Evolutionary conservation across 2,329 filamentous ascomycete genomes (phyloP), one percentile per base, ranked within the genome.

Genomic region (Aureobasidium mangrovei): DNA sequence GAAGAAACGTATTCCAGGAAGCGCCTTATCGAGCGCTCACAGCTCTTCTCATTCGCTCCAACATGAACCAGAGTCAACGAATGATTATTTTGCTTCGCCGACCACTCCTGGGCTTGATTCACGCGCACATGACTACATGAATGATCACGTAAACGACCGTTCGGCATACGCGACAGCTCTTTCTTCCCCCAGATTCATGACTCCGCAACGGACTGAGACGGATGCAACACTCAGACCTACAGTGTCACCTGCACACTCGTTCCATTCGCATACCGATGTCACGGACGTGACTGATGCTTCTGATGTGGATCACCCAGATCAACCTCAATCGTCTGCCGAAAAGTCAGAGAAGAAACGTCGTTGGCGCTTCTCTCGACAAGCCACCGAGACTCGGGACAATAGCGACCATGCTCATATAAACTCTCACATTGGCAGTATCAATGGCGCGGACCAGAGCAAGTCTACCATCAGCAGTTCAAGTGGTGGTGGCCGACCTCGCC

Each of bases 231-330:
- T 91, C 32, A 83, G 81, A 60, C 82, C 84, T 0, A 82, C 82
- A 59, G 78, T 79, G 57, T 95, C 89, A 0, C 88, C 88, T 0
- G 81, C 86, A 0, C 81, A 84, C 2, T 95, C 90, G 0, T 76
- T 90, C 56, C 82, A 87, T 61, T 91, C 88, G 8, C 77, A 78
- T 43, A 80, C 79, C 0, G 82, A 79, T 2, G 76, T 83, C 59
- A 93, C 91, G 27, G 90, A 94, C 60, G 82, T 84, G 26, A 95
- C 89, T 0, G 90, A 95, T 64, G 66, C 83, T 31, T 90, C 95
- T 58, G 83, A 86, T 57, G 69, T 77, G 7, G 87, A 90, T 31
- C 86, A 86, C 57, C 68, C 77, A 7, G 87, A 90, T 29, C 86
- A 89, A 32, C 61, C 69, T 0, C 62, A 65, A 5, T 58, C 61